phyloP scores from a whole-genome alignment of 768 basidiomycete genomes.

The Filobasidium floriforme region DNA sequence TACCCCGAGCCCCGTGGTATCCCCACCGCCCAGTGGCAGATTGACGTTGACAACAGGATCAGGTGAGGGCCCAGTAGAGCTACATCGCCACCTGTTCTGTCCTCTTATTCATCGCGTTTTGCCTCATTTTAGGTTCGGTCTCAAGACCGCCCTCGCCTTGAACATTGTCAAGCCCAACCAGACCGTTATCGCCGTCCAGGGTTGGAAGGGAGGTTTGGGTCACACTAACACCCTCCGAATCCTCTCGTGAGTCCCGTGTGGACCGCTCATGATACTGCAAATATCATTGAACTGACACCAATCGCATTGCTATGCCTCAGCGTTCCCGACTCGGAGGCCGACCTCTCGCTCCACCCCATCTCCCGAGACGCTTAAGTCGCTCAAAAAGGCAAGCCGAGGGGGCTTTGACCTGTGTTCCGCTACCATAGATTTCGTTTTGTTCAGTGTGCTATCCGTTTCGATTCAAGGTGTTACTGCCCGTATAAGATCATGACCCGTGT shows the following conservation, averaged over 20 bases:
- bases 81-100: constrained; percentile 26
- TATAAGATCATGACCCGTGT: no score
- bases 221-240: constrained; percentile 52
- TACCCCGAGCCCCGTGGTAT: constrained; percentile 91
- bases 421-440: constrained; percentile 16
- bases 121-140: constrained; percentile 55
- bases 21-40: constrained; percentile 87
- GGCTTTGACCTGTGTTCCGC: not conserved
- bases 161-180: constrained; percentile 80
- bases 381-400: not conserved
- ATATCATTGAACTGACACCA: not conserved
- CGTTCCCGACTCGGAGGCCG: constrained; percentile 42
- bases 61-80: constrained; percentile 48
- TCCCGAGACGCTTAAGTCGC: constrained; percentile 24
- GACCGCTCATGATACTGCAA: not conserved
- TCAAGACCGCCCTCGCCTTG: constrained; percentile 71
- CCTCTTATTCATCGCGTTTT: constrained; percentile 6
- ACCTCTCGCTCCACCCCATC: constrained; percentile 44
- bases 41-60: constrained; percentile 58
- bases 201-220: constrained; percentile 97
- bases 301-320: constrained; percentile 3
- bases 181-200: constrained; percentile 90
- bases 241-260: constrained; percentile 25
- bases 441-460: not conserved
- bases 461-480: no score